phyloP scores from a whole-genome alignment of 768 basidiomycete species.

The Boletus coccyginus region DNA sequence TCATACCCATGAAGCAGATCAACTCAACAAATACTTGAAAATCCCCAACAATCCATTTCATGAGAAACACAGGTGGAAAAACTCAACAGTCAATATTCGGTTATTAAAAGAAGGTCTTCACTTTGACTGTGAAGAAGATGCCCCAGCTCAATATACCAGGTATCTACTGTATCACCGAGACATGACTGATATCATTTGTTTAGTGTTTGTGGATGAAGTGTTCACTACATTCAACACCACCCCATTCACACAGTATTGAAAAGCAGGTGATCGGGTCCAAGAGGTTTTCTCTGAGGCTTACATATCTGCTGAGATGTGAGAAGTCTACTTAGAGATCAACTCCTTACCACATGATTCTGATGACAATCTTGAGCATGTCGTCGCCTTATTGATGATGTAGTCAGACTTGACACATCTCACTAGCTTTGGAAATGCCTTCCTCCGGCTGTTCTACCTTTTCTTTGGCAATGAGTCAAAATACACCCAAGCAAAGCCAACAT shows the following conservation, averaged over 20 bases:
- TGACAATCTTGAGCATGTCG: background rate
- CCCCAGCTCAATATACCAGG: background rate
- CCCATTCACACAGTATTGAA: background rate
- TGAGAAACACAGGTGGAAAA: conserved; percentile 1
- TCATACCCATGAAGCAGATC: background rate
- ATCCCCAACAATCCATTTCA: background rate
- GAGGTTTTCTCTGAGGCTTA: background rate
- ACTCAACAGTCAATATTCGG: background rate
- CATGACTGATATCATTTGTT: background rate
- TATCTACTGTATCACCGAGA: conserved; percentile 2
- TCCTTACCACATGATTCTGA: background rate
- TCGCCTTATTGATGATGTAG: background rate
- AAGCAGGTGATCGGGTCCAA: background rate
- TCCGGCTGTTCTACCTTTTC: conserved; percentile 18
- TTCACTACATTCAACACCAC: background rate
- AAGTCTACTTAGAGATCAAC: background rate
- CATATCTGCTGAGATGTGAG: conserved; percentile 2
- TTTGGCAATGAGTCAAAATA: conserved; percentile 17
- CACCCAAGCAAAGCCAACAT: background rate
- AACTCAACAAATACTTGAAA: background rate
- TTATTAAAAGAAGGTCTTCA: conserved; percentile 1
- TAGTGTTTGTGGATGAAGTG: background rate
- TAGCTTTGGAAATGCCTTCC: conserved; percentile 3
- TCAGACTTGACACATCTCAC: conserved; percentile 25
- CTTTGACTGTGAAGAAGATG: background rate